These are phyloP conservation scores for Silene uniflora DNA, from an alignment of 148 eudicot genomes.

Conservation along the genomic window DNA sequence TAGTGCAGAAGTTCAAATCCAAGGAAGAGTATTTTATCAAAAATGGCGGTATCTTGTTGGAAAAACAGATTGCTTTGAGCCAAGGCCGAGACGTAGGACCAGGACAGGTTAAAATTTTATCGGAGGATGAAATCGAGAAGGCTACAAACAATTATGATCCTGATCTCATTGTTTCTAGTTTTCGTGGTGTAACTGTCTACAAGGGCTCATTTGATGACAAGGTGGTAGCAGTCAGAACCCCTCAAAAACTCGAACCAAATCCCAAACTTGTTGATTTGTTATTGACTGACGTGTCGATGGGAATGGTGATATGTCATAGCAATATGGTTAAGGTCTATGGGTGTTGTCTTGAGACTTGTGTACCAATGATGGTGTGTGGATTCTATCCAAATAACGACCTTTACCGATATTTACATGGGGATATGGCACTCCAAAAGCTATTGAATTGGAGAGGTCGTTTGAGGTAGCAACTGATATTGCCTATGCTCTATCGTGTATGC, in stretches of 20 bases:
- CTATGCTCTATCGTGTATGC: too few relatives aligned
- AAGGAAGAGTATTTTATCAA: constrained; percentile 23
- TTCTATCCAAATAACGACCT: constrained; percentile 21
- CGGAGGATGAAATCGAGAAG: constrained; percentile 10
- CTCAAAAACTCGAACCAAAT: not conserved
- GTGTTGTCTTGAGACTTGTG: constrained; percentile 31
- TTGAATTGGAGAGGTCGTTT: constrained; percentile 21
- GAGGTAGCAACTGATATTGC: too few relatives aligned
- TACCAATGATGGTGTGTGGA: constrained; percentile 30
- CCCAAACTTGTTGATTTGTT: not conserved
- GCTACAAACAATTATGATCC: constrained; percentile 23
- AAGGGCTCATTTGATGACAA: not conserved
- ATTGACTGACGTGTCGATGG: constrained; percentile 26
- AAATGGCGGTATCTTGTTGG: constrained; percentile 27
- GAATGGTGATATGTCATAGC: constrained; percentile 20
- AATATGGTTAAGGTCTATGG: constrained; percentile 32
- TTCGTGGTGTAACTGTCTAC: constrained; percentile 7
- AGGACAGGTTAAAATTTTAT: constrained; percentile 16
- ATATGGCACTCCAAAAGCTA: not conserved
- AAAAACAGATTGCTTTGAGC: constrained; percentile 22
- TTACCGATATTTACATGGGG: constrained; percentile 16
- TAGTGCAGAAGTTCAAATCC: not conserved
- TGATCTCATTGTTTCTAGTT: constrained; percentile 11
- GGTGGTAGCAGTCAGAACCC: constrained; percentile 19
- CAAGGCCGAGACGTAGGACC: constrained; percentile 4